Conservation (phyloP, 495 filamentous ascomycete genomes). For the Choiromyces venosus region DNA sequence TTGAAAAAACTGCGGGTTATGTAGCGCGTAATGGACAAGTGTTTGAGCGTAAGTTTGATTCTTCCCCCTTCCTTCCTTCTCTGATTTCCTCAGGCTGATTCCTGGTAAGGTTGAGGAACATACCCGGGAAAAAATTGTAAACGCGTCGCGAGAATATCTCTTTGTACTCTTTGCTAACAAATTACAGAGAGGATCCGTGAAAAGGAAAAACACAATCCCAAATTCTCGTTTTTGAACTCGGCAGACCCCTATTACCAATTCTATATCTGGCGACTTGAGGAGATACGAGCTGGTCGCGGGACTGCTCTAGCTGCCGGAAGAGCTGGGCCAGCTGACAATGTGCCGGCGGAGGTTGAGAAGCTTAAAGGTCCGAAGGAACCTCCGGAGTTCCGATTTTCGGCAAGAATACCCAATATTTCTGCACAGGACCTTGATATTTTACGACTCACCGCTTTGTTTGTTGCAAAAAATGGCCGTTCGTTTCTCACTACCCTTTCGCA, state of each 20-base stretch:
- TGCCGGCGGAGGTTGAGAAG: conserved; percentile 55
- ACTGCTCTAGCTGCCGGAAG: conserved; percentile 74
- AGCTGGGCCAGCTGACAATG: conserved; percentile 53
- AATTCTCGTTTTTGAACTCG: conserved; percentile 80
- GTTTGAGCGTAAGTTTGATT: conserved; percentile 62
- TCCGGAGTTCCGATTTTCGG: conserved; percentile 87
- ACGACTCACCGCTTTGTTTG: conserved; percentile 79
- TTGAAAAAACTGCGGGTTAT: conserved; percentile 96
- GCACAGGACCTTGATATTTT: conserved; percentile 93
- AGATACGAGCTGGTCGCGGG: conserved; percentile 77
- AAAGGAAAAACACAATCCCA: conserved; percentile 77
- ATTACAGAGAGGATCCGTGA: conserved; percentile 63
- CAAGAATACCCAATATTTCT: conserved; percentile 94
- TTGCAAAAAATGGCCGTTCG: conserved; percentile 80
- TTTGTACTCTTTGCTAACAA: conserved; percentile 26
- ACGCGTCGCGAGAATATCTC: not conserved
- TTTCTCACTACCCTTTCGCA: conserved; percentile 86
- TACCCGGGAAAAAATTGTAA: conserved; percentile 14
- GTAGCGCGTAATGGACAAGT: conserved; percentile 74
- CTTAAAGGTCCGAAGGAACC: conserved; percentile 80
- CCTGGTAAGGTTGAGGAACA: conserved; percentile 35
- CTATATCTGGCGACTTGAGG: conserved; percentile 82
- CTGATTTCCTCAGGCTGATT: conserved; percentile 38
- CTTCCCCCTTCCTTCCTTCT: conserved; percentile 3
- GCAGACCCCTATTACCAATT: conserved; percentile 80